These are phyloP conservation scores for Sugiyamaella floridensis DNA, from an alignment of 805 yeast genomes.

Conservation along the genomic window DNA sequence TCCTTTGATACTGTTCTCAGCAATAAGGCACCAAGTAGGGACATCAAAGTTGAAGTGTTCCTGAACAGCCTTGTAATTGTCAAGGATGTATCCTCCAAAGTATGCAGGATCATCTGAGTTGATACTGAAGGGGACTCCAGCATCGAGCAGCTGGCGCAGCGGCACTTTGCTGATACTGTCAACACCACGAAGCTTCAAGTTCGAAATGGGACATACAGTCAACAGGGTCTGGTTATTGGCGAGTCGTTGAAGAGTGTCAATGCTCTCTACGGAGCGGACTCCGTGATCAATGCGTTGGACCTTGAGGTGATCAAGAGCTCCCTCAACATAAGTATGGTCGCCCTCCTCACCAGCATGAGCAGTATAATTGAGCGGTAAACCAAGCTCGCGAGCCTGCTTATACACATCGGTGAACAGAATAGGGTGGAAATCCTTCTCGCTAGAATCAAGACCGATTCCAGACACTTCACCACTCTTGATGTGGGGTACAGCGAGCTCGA, in stretches of 20 bases:
- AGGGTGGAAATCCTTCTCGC: conserved; percentile 76
- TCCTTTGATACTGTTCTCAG: conserved; percentile 59
- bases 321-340: conserved; percentile 57
- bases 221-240: conserved; percentile 51
- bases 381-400: conserved; percentile 38
- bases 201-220: conserved; percentile 72
- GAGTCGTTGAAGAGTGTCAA: conserved; percentile 48
- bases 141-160: conserved; percentile 50
- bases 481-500: conserved; percentile 46
- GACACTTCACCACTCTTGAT: conserved; percentile 53
- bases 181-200: conserved; percentile 69
- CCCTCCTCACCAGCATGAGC: conserved; percentile 94
- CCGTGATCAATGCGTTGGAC: conserved; percentile 79
- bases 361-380: conserved; percentile 55
- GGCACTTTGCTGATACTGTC: conserved; percentile 63
- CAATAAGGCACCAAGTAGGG: conserved; percentile 57
- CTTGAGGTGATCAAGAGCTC: conserved; percentile 50
- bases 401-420: conserved; percentile 60
- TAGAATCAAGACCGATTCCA: conserved; percentile 77
- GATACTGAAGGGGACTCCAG: conserved; percentile 62
- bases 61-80: conserved; percentile 64
- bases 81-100: conserved; percentile 78
- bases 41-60: conserved; percentile 55
- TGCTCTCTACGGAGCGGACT: conserved; percentile 53
- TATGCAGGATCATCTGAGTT: conserved; percentile 80